Evolutionary conservation across 2,329 filamentous ascomycete species (phyloP), one percentile per base, ranked within the genome.

Genomic region (Nemania bipapillata): DNA sequence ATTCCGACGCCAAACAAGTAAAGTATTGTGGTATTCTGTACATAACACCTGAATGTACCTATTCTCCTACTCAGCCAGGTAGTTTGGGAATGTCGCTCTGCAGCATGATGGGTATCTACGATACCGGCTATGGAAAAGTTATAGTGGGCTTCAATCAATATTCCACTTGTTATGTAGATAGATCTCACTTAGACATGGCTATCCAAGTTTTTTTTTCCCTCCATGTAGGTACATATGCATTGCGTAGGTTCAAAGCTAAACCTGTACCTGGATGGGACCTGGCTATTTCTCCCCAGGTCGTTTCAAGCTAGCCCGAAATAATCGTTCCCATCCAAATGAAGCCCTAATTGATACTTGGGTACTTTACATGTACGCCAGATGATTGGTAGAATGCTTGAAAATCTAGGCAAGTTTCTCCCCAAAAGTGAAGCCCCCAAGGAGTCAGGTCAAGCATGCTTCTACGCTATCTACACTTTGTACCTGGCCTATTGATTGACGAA

Each of bases 291-390:
- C 54, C 62, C 54, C 37, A 11, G 53, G 54, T 54, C 11, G 49
- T 54, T 60, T 59, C 26, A 54, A 60, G 55, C 47, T 22, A 54
- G 50, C 5, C 55, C 32, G 22, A 56, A 55, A 9, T 56, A 49
- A 65, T 40, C 9, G 17, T 60, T 17, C 35, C 4, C 22, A 28
- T 32, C 37, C 17, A 45, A 20, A 45, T 45, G 17, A n/a, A n/a
- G 40, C n/a, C 35, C 35, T 12, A 12, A 40, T 15, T 40, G 35
- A 40, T 40, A 37, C 45, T 35, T 45, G 4, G 40, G 17, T n/a
- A 22, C 17, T 6, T 45, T n/a, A 5, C 4, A n/a, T n/a, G 6
- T n/a, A 45, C 40, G 17, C 8, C 17, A 2, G 40, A 17, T 45
- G 17, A 17, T 20, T 6, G 40, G 17, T 20, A n/a, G 40, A 3